Evolutionary conservation across 345 rosid genomes (phyloP).

Genomic region (Crucihimalaya himalaica): DNA sequence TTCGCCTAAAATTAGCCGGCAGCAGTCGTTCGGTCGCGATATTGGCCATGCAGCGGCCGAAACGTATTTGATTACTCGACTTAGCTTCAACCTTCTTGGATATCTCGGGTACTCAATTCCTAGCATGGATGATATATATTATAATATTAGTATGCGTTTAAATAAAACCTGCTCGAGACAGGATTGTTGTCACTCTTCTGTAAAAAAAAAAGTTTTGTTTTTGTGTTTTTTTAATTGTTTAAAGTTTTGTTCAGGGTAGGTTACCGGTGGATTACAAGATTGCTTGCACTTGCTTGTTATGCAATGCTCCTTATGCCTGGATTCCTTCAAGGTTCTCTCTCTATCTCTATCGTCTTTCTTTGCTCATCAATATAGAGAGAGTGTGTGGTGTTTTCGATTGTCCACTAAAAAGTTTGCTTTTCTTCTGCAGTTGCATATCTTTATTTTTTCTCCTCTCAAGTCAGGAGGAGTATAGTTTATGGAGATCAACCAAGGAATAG

Average conservation of each 20-base stretch:
- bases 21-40: conserved; percentile 56
- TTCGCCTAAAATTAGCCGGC: conserved; percentile 39
- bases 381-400: not conserved
- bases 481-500: conserved; percentile 98
- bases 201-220: too few species aligned
- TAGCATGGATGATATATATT: not conserved
- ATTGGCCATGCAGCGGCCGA: conserved; percentile 81
- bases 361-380: not conserved
- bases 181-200: too few species aligned
- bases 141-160: too few species aligned
- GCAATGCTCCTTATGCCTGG: conserved; percentile 91
- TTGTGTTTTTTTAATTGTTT: too few species aligned
- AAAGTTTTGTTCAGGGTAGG: conserved; percentile 87
- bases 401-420: not conserved
- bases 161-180: too few species aligned
- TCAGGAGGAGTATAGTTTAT: conserved; percentile 74
- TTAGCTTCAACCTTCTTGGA: conserved; percentile 66
- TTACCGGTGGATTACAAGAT: conserved; percentile 78
- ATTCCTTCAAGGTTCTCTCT: conserved; percentile 74
- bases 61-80: conserved; percentile 71
- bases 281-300: conserved; percentile 77
- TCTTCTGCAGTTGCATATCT: conserved; percentile 74
- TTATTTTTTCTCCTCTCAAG: conserved; percentile 81
- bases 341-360: not conserved
- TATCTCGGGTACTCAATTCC: conserved; percentile 66